phyloP scores from a whole-genome alignment of 2,329 filamentous ascomycete genomes.

The Mollisiaceae sp. region DNA sequence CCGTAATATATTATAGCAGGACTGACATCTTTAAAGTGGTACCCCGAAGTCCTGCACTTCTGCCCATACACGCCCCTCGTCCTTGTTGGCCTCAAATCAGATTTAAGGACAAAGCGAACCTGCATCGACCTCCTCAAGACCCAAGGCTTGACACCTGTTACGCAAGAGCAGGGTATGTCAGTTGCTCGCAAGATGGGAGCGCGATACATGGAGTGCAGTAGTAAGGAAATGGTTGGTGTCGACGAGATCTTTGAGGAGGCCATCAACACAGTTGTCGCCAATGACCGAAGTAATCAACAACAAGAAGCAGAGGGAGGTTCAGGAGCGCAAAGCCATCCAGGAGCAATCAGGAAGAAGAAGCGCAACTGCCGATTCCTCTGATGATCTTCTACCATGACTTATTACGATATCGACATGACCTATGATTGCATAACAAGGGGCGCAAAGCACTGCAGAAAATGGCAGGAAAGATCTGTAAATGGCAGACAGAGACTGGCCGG shows the following conservation, averaged over 20 bases:
- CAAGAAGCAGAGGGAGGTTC: constrained; percentile 16
- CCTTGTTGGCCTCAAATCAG: constrained; percentile 94
- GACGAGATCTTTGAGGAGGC: constrained; percentile 95
- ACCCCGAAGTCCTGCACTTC: constrained; percentile 98
- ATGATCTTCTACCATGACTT: constrained; percentile 31
- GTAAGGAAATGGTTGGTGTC: constrained; percentile 94
- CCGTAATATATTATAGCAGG: constrained; percentile 14
- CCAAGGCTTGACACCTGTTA: constrained; percentile 94
- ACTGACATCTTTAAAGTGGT: constrained; percentile 70
- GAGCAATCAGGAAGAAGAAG: constrained; percentile 76
- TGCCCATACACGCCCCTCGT: constrained; percentile 96
- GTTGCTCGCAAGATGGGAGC: constrained; percentile 95
- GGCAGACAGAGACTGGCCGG: constrained; percentile 29
- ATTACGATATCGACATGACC: constrained; percentile 41
- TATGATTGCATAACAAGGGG: constrained; percentile 41
- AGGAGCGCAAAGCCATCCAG: constrained; percentile 37
- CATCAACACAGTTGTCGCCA: constrained; percentile 86
- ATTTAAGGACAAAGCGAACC: constrained; percentile 91
- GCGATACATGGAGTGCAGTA: constrained; percentile 97
- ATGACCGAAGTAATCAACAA: constrained; percentile 66
- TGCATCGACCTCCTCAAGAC: constrained; percentile 99
- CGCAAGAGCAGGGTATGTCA: constrained; percentile 82
- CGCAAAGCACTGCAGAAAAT: constrained; percentile 33
- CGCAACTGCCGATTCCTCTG: constrained; percentile 81
- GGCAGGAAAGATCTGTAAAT: constrained; percentile 29